These are phyloP conservation scores for Gracilaria caudata DNA, from an alignment of 23 red algal genomes.

Conservation along the genomic window DNA sequence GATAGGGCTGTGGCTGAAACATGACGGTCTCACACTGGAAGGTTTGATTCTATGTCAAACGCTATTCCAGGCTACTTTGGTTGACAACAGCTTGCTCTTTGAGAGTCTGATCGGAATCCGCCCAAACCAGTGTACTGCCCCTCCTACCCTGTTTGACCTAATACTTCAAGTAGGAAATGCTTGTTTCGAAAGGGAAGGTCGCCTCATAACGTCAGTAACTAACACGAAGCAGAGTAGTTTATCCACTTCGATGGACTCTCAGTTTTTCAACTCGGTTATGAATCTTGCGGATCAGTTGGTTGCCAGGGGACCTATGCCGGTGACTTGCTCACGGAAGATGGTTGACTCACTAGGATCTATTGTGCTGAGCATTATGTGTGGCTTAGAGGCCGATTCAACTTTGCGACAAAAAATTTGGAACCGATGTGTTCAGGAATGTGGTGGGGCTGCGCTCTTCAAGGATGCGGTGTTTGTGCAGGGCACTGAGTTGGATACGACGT, in stretches of 20 bases:
- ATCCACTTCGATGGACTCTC: slow-evolving; percentile 40
- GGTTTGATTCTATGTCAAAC: not conserved
- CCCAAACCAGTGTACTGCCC: not conserved
- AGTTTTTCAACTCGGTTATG: not conserved
- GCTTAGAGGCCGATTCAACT: slow-evolving; percentile 35
- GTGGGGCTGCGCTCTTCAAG: slow-evolving; percentile 40
- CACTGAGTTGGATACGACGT: too few species aligned
- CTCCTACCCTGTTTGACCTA: not conserved
- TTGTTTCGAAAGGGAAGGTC: slow-evolving; percentile 6
- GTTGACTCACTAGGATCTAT: slow-evolving; percentile 42
- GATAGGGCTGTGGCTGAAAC: slow-evolving; percentile 14
- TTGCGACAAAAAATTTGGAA: slow-evolving; percentile 41
- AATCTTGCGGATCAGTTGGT: slow-evolving; percentile 31
- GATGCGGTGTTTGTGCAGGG: not conserved
- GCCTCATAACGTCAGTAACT: not conserved
- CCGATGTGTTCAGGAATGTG: slow-evolving; percentile 44
- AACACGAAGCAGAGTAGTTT: slow-evolving; percentile 40
- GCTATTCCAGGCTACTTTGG: not conserved
- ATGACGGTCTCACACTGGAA: not conserved
- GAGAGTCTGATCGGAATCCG: not conserved
- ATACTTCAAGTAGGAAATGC: not conserved
- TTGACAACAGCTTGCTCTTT: not conserved
- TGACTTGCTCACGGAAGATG: not conserved
- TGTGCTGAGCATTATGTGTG: slow-evolving; percentile 46
- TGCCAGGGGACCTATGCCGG: slow-evolving; percentile 24